Evolutionary conservation across 306 rosid genomes (phyloP).

Genomic region (Betula pendula): DNA sequence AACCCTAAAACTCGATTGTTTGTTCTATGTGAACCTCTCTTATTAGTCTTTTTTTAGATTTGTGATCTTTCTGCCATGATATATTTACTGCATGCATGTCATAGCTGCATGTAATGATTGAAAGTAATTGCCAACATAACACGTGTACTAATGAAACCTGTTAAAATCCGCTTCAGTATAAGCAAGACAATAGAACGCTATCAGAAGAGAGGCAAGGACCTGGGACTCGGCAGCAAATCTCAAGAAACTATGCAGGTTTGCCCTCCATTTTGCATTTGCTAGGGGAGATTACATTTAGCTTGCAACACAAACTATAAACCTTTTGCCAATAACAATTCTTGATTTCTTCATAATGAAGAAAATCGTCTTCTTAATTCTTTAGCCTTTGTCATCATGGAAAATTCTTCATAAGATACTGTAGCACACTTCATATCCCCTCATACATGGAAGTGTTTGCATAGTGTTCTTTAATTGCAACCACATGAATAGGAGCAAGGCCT

Average conservation of each 20-base stretch:
- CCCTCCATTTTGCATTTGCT: conserved; percentile 8
- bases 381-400: not conserved
- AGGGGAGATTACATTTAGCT: no score
- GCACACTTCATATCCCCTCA: not conserved
- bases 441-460: not conserved
- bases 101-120: no score
- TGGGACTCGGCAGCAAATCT: conserved; percentile 27
- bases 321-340: no score
- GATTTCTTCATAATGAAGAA: no score
- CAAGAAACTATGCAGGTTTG: conserved; percentile 58
- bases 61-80: not conserved
- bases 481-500: no score
- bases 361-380: not conserved
- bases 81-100: not conserved
- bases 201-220: conserved; percentile 56
- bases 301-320: no score
- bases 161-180: conserved; percentile 65
- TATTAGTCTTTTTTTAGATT: no score
- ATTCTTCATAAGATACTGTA: not conserved
- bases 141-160: no score
- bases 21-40: no score
- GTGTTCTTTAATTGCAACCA: no score
- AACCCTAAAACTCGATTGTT: not conserved
- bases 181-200: conserved; percentile 78
- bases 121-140: no score